These are phyloP conservation scores for Aureobasidium sp. DNA, from an alignment of 2,329 filamentous ascomycete genomes.

Conservation along the genomic window DNA sequence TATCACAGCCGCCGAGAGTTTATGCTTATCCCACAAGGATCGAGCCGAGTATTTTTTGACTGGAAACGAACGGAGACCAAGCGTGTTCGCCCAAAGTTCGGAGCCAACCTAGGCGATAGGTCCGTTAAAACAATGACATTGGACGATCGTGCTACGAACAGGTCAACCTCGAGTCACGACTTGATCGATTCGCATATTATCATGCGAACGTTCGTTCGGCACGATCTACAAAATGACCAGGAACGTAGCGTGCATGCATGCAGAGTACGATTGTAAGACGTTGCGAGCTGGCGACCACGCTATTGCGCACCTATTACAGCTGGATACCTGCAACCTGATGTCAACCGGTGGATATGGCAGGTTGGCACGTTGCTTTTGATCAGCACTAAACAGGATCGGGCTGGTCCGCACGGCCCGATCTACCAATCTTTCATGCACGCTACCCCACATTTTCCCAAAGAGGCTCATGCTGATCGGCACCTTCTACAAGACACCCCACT, in stretches of 20 bases:
- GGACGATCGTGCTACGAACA: not conserved
- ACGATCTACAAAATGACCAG: not conserved
- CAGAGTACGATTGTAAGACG: not conserved
- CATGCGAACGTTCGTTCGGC: not conserved
- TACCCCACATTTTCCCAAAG: constrained; percentile 4
- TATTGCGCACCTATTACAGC: not conserved
- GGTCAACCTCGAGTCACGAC: not conserved
- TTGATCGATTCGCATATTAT: not conserved
- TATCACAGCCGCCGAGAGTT: not conserved
- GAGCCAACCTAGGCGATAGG: not conserved
- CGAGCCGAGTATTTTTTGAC: not conserved
- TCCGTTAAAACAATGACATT: not conserved
- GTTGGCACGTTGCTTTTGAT: constrained; percentile 1
- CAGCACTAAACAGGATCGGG: constrained; percentile 1
- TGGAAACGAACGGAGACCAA: constrained; percentile 2
- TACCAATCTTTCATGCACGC: not conserved
- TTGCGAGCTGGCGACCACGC: not conserved
- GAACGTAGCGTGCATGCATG: constrained; percentile 1
- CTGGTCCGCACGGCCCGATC: constrained; percentile 8
- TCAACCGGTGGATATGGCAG: not conserved
- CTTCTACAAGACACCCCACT: not conserved
- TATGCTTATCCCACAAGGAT: constrained; percentile 3
- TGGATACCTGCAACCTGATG: not conserved
- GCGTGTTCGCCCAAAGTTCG: constrained; percentile 1
- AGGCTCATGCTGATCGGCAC: not conserved